Conservation (phyloP, 768 basidiomycete genomes). For the Mycena pura region DNA sequence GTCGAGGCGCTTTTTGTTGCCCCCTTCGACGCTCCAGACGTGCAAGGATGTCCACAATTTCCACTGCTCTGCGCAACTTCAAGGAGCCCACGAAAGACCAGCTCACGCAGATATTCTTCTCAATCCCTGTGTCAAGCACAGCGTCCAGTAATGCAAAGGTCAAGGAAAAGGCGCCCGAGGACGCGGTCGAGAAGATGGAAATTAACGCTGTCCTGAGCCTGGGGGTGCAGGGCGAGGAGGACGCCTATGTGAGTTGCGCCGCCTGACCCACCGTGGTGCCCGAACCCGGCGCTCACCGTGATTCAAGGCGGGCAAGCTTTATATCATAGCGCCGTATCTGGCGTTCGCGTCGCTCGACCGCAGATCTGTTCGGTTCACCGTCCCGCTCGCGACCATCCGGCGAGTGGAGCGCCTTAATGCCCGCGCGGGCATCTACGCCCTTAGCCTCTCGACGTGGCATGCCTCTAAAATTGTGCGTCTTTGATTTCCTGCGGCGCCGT, state of each 20-base stretch:
- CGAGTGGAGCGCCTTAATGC: constrained; percentile 94
- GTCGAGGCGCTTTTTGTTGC: neutral
- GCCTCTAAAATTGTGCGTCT: constrained; percentile 85
- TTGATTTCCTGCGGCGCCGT: neutral
- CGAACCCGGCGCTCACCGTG: neutral
- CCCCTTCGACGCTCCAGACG: neutral
- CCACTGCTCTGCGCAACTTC: constrained; percentile 88
- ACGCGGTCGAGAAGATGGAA: constrained; percentile 75
- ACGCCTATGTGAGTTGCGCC: constrained; percentile 81
- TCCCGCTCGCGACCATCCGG: constrained; percentile 91
- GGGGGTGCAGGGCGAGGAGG: constrained; percentile 79
- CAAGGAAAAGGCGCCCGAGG: constrained; percentile 34
- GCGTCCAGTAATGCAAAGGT: too few relatives aligned
- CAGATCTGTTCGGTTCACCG: constrained; percentile 89
- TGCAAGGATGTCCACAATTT: constrained; percentile 74
- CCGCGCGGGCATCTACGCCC: constrained; percentile 93
- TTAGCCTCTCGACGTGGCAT: constrained; percentile 94
- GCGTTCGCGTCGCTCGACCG: constrained; percentile 90
- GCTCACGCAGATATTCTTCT: constrained; percentile 85
- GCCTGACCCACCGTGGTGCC: neutral
- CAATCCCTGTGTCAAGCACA: too few relatives aligned
- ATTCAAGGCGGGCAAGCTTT: constrained; percentile 84
- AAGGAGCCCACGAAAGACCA: constrained; percentile 93
- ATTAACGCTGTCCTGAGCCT: constrained; percentile 90
- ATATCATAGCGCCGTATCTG: constrained; percentile 88